Evolutionary conservation across 805 yeast genomes (phyloP), one percentile per base, ranked within the genome.

Genomic region (Hemisphaericaspora nanyangensis): DNA sequence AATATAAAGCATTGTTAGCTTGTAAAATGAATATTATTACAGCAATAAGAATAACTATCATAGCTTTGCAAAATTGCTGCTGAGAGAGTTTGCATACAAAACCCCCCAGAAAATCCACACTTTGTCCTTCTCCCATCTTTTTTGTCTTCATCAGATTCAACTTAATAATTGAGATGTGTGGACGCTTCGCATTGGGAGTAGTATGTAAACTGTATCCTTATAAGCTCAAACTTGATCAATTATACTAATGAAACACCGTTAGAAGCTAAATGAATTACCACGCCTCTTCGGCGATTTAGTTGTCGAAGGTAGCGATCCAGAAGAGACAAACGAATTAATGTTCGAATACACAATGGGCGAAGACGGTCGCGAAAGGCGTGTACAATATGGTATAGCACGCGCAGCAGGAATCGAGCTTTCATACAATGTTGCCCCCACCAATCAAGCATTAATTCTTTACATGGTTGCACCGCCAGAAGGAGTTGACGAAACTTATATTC

Each of bases 381-480:
- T 35, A 22, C 32, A 39, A 30, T 29, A 34, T 10, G 43, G 39
- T 22, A 16, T 31, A 3, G 17, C 37, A 4, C 24, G 39, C 12
- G 36, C 33, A 4, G 3, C 10, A 12, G n/a, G 27, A 6, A 37
- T 39, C 39, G 5, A 43, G 0, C 64, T 70, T 3, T 62, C 79
- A 6, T 81, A 71, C 53, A 83, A 84, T 47, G 67, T 84, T 2
- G 77, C 80, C 0, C 93, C 91, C 1, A 79, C 85, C 3, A 61
- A 65, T 28, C 48, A 46, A 11, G 77, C 84, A 69, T 29, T 79
- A 58, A 38, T 72, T 45, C 44, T 54, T 13, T 63, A 52, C 39
- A 43, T 50, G 49, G 34, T 33, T 10, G 31, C 35, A 1, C 30
- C 38, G 1, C 35, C 42, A 3, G 26, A 34, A 7, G 31, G 52